A percentile compares a stretch with the other conserved stretches of the same genome.
These are phyloP conservation scores for Ophiostoma himal-ulmi DNA, from an alignment of 2,329 filamentous ascomycete species.

Conservation along the genomic window DNA sequence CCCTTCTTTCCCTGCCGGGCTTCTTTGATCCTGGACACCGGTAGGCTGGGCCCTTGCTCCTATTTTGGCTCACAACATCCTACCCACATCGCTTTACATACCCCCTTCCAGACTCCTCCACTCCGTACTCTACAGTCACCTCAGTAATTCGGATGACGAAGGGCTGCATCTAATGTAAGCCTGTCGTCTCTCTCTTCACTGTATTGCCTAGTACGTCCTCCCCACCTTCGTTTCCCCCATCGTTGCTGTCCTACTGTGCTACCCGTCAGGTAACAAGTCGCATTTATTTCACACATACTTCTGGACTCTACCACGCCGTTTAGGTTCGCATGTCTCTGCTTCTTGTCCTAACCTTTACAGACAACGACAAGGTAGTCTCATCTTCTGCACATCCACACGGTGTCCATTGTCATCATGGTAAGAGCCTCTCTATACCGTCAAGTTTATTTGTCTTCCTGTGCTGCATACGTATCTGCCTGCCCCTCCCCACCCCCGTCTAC, in stretches of 20 bases:
- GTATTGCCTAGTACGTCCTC: background rate
- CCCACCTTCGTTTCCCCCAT: background rate
- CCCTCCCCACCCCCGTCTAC: background rate
- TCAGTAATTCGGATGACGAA: background rate
- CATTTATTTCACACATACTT: background rate
- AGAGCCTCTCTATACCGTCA: conserved; percentile 30
- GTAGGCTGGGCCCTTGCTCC: conserved; percentile 5
- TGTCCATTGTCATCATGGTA: conserved; percentile 44
- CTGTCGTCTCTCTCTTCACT: background rate
- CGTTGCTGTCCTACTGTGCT: conserved; percentile 18
- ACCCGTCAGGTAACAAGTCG: conserved; percentile 14
- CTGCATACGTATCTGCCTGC: background rate
- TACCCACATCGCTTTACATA: conserved; percentile 10
- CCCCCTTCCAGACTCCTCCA: background rate
- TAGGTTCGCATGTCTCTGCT: background rate
- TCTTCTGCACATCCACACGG: conserved; percentile 35
- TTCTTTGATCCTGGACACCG: background rate
- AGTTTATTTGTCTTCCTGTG: background rate
- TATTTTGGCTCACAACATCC: background rate
- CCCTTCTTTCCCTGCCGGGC: background rate
- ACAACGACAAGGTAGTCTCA: conserved; percentile 26
- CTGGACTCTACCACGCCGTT: background rate
- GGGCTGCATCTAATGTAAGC: background rate
- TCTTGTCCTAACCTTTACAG: background rate
- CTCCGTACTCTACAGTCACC: background rate